Base-by-base conservation (phyloP, 345 rosid genomes). In the Carallia brachiata region DNA sequence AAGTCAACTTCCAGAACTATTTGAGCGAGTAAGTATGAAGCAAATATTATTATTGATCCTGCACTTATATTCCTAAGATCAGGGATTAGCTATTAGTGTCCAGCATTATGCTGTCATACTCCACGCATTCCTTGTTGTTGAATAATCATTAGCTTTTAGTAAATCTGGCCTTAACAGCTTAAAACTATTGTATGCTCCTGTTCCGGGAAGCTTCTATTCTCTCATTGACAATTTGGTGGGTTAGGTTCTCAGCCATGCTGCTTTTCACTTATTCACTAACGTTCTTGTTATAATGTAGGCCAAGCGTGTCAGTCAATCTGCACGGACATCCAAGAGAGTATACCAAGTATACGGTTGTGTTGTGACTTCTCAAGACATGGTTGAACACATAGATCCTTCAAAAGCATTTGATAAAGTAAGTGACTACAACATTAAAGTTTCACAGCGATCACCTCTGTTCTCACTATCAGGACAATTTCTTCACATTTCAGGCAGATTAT, bases 331-430 rank as follows among this genome's bases (percentile, higher is more conserved):
- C 18, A 90, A 90, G 82, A 85, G 97, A 80, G 81, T 75, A 28
- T 86, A 78, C 78, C 89, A 90, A 75, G 93, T 93, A 56, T 88
- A 88, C 78, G 98, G 98, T 61, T 93, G 97, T 75, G 78, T 89
- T 44, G 83, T 90, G 68, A 90, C 93, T 50, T 74, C 90, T 76
- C 79, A 86, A 78, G 90, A 88, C 88, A 89, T 93, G 91, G 96
- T 85, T 80, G 83, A 83, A 73, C 92, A 84, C 72, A 80, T 79
- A 66, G 92, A 90, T 83, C 86, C 91, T 52, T 80, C 86, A 36
- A 88, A 81, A 86, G 62, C 36, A 17, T 89, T 93, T 61, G 90
- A 93, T 72, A 93, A 89, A 84, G 98, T 89, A 83, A 64, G 82
- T 72, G 44, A 5, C 57, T 36, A 48, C 62, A 65, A 44, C n/a